A percentile compares a stretch with the other conserved stretches of the same genome.
Evolutionary conservation across 164 flowering plant genomes (phyloP).

Genomic region (Platanus orientalis): DNA sequence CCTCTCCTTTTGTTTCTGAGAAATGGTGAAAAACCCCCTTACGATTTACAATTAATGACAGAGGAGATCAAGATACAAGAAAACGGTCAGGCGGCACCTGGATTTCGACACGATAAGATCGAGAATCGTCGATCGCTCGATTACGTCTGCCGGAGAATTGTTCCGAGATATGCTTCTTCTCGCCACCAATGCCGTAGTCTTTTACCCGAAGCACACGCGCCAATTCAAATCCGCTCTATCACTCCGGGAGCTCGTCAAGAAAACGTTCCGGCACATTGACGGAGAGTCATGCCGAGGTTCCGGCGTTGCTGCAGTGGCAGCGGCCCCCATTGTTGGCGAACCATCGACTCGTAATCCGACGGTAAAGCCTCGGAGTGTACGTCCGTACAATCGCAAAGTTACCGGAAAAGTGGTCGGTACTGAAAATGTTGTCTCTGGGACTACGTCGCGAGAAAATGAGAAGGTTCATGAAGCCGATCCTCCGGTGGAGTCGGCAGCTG

Average conservation of each 20-base stretch:
- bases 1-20: too few relatives aligned
- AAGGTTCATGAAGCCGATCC: constrained; percentile 16
- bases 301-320: not conserved
- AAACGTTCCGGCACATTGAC: constrained; percentile 23
- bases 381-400: constrained; percentile 27
- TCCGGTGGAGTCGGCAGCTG: constrained; percentile 14
- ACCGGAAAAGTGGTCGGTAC: constrained; percentile 14
- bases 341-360: constrained; percentile 27
- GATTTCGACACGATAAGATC: constrained; percentile 64
- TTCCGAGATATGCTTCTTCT: constrained; percentile 71
- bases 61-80: constrained; percentile 78
- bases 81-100: constrained; percentile 54
- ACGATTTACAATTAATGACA: too few relatives aligned
- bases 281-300: constrained; percentile 4
- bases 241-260: constrained; percentile 40
- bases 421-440: not conserved
- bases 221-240: constrained; percentile 53
- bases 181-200: constrained; percentile 63
- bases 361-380: constrained; percentile 46
- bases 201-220: constrained; percentile 60
- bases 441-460: constrained; percentile 8
- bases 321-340: not conserved
- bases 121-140: constrained; percentile 30
- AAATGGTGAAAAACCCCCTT: too few relatives aligned
- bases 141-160: constrained; percentile 46